Percentiles rank a stretch among this genome's conserved stretches.
phyloP scores from a whole-genome alignment of 768 basidiomycete species.

The Termitomyces sp. region DNA sequence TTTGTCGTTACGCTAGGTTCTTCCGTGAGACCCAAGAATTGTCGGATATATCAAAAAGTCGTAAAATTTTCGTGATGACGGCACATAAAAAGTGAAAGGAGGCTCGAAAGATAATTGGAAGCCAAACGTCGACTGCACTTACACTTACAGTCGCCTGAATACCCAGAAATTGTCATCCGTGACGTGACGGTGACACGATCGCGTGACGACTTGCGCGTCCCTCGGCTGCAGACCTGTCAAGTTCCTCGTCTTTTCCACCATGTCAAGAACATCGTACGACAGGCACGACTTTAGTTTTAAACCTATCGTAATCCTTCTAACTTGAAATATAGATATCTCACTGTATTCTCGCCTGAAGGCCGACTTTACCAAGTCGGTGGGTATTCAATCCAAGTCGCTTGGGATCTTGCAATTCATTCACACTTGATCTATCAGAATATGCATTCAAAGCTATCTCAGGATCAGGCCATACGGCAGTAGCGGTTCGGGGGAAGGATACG shows the following conservation, averaged over 20 bases:
- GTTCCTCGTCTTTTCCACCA: constrained; percentile 36
- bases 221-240: constrained; percentile 8
- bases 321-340: constrained; percentile 69
- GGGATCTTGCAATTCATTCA: constrained; percentile 9
- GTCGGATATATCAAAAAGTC: not conserved
- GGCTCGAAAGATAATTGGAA: not conserved
- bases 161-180: constrained; percentile 15
- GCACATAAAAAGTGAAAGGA: not conserved
- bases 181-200: constrained; percentile 32
- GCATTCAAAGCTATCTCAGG: constrained; percentile 99
- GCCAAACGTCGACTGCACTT: not conserved
- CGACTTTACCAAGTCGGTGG: constrained; percentile 98
- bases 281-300: constrained; percentile 37
- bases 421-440: constrained; percentile 61
- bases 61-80: not conserved
- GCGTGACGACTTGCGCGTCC: constrained; percentile 58
- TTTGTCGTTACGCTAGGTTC: not conserved
- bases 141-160: not conserved
- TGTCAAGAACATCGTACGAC: constrained; percentile 95
- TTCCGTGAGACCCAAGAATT: no score
- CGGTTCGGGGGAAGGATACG: constrained; percentile 92
- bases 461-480: constrained; percentile 90
- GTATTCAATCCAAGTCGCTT: constrained; percentile 1
- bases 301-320: not conserved
- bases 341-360: constrained; percentile 96